These are phyloP conservation scores for Astrothelium macrocarpum DNA, from an alignment of 495 filamentous ascomycete species.

Conservation along the genomic window DNA sequence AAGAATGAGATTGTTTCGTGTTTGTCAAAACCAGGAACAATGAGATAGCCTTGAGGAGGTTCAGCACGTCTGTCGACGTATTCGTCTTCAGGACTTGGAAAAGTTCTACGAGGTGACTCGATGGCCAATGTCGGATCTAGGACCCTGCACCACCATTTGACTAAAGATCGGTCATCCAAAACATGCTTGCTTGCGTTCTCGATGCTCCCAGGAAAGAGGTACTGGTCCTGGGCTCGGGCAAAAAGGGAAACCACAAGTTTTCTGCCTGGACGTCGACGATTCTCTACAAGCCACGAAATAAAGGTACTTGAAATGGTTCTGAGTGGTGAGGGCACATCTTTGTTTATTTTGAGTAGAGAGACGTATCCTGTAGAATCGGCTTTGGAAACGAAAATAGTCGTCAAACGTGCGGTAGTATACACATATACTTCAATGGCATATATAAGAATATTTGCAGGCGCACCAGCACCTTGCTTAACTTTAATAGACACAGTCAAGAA, in stretches of 20 bases:
- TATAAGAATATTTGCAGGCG: constrained; percentile 41
- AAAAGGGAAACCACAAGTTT: constrained; percentile 81
- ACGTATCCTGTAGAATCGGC: constrained; percentile 92
- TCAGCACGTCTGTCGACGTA: constrained; percentile 10
- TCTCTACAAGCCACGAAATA: constrained; percentile 59
- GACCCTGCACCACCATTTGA: constrained; percentile 91
- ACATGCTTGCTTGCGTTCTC: constrained; percentile 83
- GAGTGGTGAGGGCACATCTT: constrained; percentile 60
- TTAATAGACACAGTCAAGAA: constrained; percentile 68
- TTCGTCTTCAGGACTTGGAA: constrained; percentile 20
- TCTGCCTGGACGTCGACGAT: constrained; percentile 48
- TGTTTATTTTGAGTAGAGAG: constrained; percentile 49
- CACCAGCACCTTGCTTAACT: not conserved
- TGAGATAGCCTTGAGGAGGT: constrained; percentile 57
- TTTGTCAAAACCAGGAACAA: constrained; percentile 72
- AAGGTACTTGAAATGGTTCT: constrained; percentile 64
- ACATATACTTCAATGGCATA: constrained; percentile 61
- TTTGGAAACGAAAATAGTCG: constrained; percentile 89
- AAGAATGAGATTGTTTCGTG: not conserved
- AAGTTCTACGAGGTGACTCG: not conserved
- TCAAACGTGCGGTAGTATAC: constrained; percentile 65
- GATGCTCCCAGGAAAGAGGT: constrained; percentile 85
- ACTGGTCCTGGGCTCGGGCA: constrained; percentile 84
- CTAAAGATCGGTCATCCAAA: constrained; percentile 78
- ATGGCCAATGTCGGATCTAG: constrained; percentile 57